Conservation (phyloP, 106 monocot genomes). For the Vanilla planifolia region DNA sequence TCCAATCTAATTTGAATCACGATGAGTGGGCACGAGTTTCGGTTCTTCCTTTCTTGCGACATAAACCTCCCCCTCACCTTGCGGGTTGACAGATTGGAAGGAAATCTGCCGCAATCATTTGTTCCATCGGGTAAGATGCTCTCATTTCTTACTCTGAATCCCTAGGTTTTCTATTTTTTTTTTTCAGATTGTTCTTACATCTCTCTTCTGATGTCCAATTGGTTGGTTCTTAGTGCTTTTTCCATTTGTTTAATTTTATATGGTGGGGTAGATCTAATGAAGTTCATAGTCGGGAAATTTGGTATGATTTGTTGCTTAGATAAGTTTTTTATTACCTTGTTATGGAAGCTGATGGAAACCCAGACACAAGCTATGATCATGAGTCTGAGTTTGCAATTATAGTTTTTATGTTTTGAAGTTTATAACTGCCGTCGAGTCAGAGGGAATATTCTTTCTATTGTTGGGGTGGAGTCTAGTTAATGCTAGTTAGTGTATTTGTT, state of each 20-base stretch:
- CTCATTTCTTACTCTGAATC: background rate
- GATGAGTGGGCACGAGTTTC: conserved; percentile 66
- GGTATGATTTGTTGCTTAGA: no score
- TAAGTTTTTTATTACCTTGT: no score
- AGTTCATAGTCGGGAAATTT: background rate
- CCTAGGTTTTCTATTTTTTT: background rate
- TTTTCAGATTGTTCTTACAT: background rate
- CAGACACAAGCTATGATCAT: no score
- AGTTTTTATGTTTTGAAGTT: no score
- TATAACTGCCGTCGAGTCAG: no score
- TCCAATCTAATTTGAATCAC: background rate
- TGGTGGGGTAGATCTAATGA: background rate
- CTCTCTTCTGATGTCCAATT: background rate
- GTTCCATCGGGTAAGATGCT: conserved; percentile 10
- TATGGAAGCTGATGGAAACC: no score
- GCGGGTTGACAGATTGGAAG: conserved; percentile 74
- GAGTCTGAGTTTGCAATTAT: no score
- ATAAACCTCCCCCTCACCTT: conserved; percentile 88
- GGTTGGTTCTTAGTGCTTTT: background rate
- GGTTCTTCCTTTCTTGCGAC: conserved; percentile 96
- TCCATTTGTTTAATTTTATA: background rate
- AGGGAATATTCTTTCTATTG: background rate
- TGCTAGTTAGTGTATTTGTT: background rate
- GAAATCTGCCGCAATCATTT: conserved; percentile 29
- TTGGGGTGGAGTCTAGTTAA: background rate